Evolutionary conservation across 371 early-diverging fungal genomes (phyloP).

Genomic region (Mortierella sp.): DNA sequence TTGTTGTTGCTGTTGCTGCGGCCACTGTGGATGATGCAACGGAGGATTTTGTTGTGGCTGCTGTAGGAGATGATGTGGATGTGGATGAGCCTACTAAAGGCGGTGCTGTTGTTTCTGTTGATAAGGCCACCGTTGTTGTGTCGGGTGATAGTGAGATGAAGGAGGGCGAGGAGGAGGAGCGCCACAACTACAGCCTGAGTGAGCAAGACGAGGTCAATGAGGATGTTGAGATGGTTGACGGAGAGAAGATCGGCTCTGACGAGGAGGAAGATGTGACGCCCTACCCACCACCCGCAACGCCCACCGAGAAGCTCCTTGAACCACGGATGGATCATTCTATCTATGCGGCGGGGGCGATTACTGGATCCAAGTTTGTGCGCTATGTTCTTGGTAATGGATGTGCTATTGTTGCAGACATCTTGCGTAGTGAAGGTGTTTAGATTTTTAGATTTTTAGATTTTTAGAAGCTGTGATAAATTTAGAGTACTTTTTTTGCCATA

Average conservation of each 20-base stretch:
- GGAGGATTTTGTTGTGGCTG: background rate
- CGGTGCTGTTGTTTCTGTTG: background rate
- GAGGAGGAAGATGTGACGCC: background rate
- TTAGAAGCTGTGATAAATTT: no score
- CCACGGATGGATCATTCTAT: constrained; percentile 51
- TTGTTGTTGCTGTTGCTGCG: background rate
- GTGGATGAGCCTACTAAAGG: background rate
- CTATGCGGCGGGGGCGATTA: constrained; percentile 57
- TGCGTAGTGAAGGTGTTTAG: constrained; percentile 17
- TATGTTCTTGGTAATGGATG: constrained; percentile 55
- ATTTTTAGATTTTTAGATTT: background rate
- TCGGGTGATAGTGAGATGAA: background rate
- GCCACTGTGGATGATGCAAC: background rate
- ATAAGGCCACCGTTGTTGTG: background rate
- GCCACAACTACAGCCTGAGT: background rate
- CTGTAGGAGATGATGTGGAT: background rate
- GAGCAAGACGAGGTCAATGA: background rate
- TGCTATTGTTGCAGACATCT: constrained; percentile 54
- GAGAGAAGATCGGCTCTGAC: background rate
- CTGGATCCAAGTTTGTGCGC: constrained; percentile 58
- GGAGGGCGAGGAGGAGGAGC: background rate
- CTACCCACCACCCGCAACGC: constrained; percentile 1
- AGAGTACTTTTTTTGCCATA: no score
- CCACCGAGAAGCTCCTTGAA: background rate
- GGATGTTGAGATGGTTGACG: background rate